Base-by-base conservation (phyloP, 352 stramenopile species). In the Phytophthora melonis region DNA sequence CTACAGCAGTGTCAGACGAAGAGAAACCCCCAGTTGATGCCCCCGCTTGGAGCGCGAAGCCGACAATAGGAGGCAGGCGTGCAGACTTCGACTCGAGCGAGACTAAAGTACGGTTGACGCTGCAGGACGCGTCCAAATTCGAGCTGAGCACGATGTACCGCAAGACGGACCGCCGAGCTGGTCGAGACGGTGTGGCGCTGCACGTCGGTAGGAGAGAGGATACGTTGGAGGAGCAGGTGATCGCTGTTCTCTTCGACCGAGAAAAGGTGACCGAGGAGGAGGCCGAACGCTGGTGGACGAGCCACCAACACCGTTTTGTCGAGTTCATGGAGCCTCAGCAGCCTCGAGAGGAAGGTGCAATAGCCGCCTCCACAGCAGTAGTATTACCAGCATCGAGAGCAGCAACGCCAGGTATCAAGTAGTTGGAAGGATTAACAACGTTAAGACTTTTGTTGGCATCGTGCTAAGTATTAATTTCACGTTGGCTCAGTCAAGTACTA, bases 101-200 rank as follows among this genome's bases (percentile, higher is more conserved):
- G 56, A 92, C 83, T 3, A 95, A 93, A 63, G 86, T 89, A n/a
- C 84, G 88, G 11, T 67, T 96, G 14, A 66, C 82, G 13, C 41
- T 96, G 16, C 89, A 94, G 62, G 89, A 96, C 59, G 87, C 87
- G 13, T 84, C 85, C 21, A 82, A 83, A 58, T 94, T 96, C 59
- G 89, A 92, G 61, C 72, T 96, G 41, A 94, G 79, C 52, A 86
- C 89, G 3, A 96, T 96, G 87, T 96, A 96, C 81, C 86, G 89
- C 59, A 94, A 94, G 72, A 96, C 86, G 1, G 89, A 96, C 71
- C 84, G 84, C 45, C 88, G 87, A 65, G 89, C 89, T n/a, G 68
- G 77, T 36, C 81, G 87, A 58, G 89, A 96, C 41, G 89, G 89
- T 39, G 75, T 96, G 16, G 86, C 89, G 21, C 63, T 94, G 60